A percentile compares a stretch with the other conserved stretches of the same genome.
Evolutionary conservation across 768 basidiomycete species (phyloP).

Genomic region (Hericium erinaceus): DNA sequence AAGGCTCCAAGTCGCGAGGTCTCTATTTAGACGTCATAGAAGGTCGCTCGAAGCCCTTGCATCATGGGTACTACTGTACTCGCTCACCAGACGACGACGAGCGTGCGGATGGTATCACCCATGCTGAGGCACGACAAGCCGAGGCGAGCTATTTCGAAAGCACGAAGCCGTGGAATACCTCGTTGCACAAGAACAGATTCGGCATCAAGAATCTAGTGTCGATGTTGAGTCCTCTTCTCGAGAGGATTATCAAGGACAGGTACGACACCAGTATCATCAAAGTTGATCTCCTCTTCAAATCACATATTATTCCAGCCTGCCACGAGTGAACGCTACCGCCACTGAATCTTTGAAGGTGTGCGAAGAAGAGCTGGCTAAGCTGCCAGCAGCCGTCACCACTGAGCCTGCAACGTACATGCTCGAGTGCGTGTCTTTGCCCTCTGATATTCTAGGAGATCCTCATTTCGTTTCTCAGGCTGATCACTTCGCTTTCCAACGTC

Average conservation of each 20-base stretch:
- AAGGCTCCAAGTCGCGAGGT: slow-evolving; percentile 22
- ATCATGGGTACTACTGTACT: slow-evolving; percentile 35
- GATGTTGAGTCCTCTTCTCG: slow-evolving; percentile 27
- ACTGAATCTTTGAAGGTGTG: background rate
- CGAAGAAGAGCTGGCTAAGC: background rate
- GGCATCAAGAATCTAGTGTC: slow-evolving; percentile 28
- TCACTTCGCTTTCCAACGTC: background rate
- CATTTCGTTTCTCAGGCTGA: slow-evolving; percentile 13
- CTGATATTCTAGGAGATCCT: background rate
- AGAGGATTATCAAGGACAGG: slow-evolving; percentile 25
- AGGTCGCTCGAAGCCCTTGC: slow-evolving; percentile 27
- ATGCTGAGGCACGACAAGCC: slow-evolving; percentile 23
- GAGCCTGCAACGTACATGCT: background rate
- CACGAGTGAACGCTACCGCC: too few relatives aligned
- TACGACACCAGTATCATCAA: slow-evolving; percentile 3
- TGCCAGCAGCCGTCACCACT: background rate
- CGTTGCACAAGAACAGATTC: slow-evolving; percentile 20
- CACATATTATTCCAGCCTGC: too few relatives aligned
- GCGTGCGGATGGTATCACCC: slow-evolving; percentile 22
- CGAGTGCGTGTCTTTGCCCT: background rate
- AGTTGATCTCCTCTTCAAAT: too few relatives aligned
- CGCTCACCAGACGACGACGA: slow-evolving; percentile 31
- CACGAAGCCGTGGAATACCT: slow-evolving; percentile 28
- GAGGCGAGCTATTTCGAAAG: slow-evolving; percentile 29
- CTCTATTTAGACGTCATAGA: slow-evolving; percentile 34